Base-by-base conservation (phyloP, 1,284 basidiomycete species). In the Ustilago lituana region DNA sequence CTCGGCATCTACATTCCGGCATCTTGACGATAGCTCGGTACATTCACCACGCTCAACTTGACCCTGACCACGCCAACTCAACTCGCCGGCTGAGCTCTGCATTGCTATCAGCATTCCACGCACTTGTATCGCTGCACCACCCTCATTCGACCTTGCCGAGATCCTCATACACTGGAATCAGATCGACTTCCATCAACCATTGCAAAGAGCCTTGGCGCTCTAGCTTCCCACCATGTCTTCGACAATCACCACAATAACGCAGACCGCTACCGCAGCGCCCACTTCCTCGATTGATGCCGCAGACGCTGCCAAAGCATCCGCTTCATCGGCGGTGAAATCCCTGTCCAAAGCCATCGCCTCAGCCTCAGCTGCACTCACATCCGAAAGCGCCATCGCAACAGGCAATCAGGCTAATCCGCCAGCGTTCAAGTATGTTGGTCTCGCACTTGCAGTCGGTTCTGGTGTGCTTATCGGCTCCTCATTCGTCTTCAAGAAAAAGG, bases 401-500 rank as follows among this genome's bases (percentile, higher is more conserved):
- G 76, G 76, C 19, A 56, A 62, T 31, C 40, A 51, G 24, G 48
- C 54, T 40, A 75, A 76, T 19, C 82, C 82, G 5, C 67, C 75
- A 2, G 72, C 43, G n/a, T 85, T 82, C 81, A 85, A 86, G 76
- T 83, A 85, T 57, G 80, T 87, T 58, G 86, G 87, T 46, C 82
- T 97, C 63, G 85, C 91, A 53, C 87, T 98, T 35, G 94, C 94
- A 19, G 85, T 98, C 46, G 83, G 84, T 17, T 92, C 89, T 77
- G 95, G 95, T 20, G 38, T 94, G 22, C 88, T 98, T 72, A 98
- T 98, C 74, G 95, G 95, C 6, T 87, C 89, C n/a, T 91, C 90
- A 76, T 94, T 93, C 83, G 85, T 87, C 19, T 82, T 98, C 86
- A 98, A 98, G 88, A 98, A 98, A 87, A 95, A 80, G 52, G 83